Evolutionary conservation across 768 basidiomycete genomes (phyloP), one percentile per base, ranked within the genome.

Genomic region (Macrolepiota dolichaula): DNA sequence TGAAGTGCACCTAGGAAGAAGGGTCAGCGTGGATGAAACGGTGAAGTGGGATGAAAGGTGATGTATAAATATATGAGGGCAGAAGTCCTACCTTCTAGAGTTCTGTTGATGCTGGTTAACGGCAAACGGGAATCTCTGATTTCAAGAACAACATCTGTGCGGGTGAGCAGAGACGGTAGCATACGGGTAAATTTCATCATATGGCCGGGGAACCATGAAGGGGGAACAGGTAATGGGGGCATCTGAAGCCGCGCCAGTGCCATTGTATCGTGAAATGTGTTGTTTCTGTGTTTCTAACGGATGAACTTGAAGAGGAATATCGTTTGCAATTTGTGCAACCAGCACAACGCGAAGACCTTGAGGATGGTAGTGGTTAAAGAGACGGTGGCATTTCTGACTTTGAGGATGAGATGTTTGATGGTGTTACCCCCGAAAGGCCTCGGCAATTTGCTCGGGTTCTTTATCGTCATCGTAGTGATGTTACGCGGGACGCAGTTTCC

Each of bases 191-290:
- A 96, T 68, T 87, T 85, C 74, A 86, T 88, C 95, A 97, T 98
- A 74, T 98, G 95, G 36, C 95, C 95, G 25, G 93, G 93, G 76
- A 89, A 96, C 94, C 94, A 97, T 81, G 94, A 95, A 55, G 89
- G 89, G 32, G 92, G 87, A 50, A 77, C 74, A 47, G 90, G 86
- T 24, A 94, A 81, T 24, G 65, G 52, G 54, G 78, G 79, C 59
- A 75, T 70, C 19, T 74, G 74, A 15, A 81, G 74, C 35, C 72
- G 74, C 27, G 69, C 65, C 52, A 78, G 68, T 44, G 66, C 67
- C 76, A 79, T 79, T 29, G 51, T 58, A 24, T 49, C 24, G 47
- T 49, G 22, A 13, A 24, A 19, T 9, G n/a, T 19, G 46, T 24
- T 11, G 22, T 49, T 27, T 13, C 47, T 27, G 22, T 27, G 22